phyloP scores from a whole-genome alignment of 179 eudicot species.

The Carnegiea gigantea region DNA sequence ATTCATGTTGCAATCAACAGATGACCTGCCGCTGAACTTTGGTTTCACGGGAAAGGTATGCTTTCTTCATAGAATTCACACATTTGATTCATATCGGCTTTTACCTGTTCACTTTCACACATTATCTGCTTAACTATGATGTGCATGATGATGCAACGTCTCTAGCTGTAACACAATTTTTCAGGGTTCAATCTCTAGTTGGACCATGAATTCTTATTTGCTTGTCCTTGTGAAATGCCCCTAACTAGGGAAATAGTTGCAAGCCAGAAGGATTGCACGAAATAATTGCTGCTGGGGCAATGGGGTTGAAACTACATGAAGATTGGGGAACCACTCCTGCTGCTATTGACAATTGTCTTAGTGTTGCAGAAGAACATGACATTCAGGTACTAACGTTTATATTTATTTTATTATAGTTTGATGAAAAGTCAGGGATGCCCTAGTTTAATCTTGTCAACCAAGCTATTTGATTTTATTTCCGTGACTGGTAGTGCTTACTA shows the following conservation, averaged over 20 bases:
- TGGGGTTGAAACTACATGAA: slow-evolving; percentile 97
- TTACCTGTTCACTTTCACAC: not conserved
- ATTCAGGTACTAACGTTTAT: slow-evolving; percentile 55
- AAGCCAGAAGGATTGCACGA: slow-evolving; percentile 89
- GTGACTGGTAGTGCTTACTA: no score
- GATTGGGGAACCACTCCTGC: slow-evolving; percentile 99
- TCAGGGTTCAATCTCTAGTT: not conserved
- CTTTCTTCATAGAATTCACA: slow-evolving; percentile 7
- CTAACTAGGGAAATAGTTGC: slow-evolving; percentile 70
- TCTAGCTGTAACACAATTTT: not conserved
- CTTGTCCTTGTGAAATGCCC: slow-evolving; percentile 4
- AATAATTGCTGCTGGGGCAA: slow-evolving; percentile 88
- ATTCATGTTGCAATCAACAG: slow-evolving; percentile 83
- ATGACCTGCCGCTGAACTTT: slow-evolving; percentile 86
- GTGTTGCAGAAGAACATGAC: slow-evolving; percentile 81
- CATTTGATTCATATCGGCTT: slow-evolving; percentile 2
- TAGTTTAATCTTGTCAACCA: not conserved
- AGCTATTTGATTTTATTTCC: no score
- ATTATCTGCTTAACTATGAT: not conserved
- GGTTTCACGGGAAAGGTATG: slow-evolving; percentile 96
- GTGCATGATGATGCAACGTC: not conserved
- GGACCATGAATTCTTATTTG: not conserved
- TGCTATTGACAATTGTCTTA: slow-evolving; percentile 81
- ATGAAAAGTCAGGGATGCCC: not conserved
- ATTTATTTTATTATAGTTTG: not conserved